Evolutionary conservation across 352 stramenopile species (phyloP).

Genomic region (Phytophthora kernoviae): DNA sequence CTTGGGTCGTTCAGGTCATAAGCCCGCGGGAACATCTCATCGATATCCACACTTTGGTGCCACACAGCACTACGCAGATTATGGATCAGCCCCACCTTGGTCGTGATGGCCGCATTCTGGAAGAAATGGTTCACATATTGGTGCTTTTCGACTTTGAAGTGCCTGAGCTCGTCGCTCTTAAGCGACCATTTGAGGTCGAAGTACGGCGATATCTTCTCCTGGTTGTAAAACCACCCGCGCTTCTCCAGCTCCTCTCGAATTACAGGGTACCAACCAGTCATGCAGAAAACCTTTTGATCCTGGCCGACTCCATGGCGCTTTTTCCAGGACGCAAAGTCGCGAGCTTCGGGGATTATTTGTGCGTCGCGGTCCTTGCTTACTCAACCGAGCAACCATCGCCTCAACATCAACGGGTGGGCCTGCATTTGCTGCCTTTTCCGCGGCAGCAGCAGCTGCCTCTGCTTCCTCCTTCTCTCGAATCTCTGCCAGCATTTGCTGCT

Average conservation of each 20-base stretch:
- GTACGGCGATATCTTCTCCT: conserved; percentile 79
- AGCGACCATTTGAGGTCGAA: conserved; percentile 94
- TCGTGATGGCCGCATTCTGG: conserved; percentile 92
- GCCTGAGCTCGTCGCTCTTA: conserved; percentile 86
- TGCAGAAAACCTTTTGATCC: conserved; percentile 89
- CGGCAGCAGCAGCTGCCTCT: conserved; percentile 39
- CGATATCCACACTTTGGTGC: conserved; percentile 82
- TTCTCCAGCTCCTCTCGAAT: conserved; percentile 89
- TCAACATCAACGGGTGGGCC: conserved; percentile 48
- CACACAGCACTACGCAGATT: conserved; percentile 78
- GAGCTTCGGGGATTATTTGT: conserved; percentile 67
- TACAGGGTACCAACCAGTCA: conserved; percentile 93
- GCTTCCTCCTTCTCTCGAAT: conserved; percentile 48
- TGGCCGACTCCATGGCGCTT: conserved; percentile 75
- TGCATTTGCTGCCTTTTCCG: conserved; percentile 28
- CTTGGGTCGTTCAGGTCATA: conserved; percentile 89
- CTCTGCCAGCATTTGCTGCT: conserved; percentile 38
- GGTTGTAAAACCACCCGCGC: conserved; percentile 90
- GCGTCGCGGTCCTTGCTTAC: conserved; percentile 70
- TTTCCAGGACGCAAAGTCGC: conserved; percentile 91
- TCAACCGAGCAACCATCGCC: conserved; percentile 80
- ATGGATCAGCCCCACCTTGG: conserved; percentile 90
- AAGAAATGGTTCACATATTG: conserved; percentile 93
- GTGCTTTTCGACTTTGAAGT: conserved; percentile 77
- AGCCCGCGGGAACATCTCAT: conserved; percentile 86